phyloP scores from a whole-genome alignment of 805 yeast genomes.

The Pichia heedii region DNA sequence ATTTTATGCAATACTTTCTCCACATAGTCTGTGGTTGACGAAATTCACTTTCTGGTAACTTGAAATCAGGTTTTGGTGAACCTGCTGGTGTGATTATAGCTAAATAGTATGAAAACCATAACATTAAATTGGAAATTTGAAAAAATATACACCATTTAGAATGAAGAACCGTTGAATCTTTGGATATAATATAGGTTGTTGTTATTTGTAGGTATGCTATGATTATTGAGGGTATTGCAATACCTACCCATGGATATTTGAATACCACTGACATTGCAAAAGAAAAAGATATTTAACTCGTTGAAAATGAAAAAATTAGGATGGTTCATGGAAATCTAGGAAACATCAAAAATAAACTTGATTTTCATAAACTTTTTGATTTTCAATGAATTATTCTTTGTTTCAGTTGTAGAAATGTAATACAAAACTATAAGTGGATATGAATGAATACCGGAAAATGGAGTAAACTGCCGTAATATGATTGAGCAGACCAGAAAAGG shows the following conservation, averaged over 20 bases:
- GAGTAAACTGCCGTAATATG: too few species aligned
- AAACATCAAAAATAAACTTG: too few species aligned
- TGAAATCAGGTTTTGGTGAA: constrained; percentile 42
- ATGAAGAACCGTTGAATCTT: constrained; percentile 23
- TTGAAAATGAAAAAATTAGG: too few species aligned
- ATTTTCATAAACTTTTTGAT: too few species aligned
- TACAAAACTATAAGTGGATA: too few species aligned
- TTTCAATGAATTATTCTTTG: too few species aligned
- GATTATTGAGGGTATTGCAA: constrained; percentile 50
- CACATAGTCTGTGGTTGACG: constrained; percentile 28
- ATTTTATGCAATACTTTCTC: constrained; percentile 67
- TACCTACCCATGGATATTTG: constrained; percentile 43
- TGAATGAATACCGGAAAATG: too few species aligned
- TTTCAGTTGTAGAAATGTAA: too few species aligned
- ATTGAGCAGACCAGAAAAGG: too few species aligned
- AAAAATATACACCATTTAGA: constrained; percentile 33
- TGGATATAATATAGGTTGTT: constrained; percentile 48
- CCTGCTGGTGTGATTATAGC: constrained; percentile 72
- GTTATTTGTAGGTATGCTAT: constrained; percentile 55
- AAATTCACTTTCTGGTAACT: constrained; percentile 16
- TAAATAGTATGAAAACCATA: constrained; percentile 65
- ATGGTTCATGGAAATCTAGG: too few species aligned
- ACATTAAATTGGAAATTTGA: constrained; percentile 27
- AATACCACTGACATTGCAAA: constrained; percentile 33
- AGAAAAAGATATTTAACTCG: too few species aligned